Evolutionary conservation across 257 asterid genomes (phyloP).

Genomic region (Asclepias syriaca): DNA sequence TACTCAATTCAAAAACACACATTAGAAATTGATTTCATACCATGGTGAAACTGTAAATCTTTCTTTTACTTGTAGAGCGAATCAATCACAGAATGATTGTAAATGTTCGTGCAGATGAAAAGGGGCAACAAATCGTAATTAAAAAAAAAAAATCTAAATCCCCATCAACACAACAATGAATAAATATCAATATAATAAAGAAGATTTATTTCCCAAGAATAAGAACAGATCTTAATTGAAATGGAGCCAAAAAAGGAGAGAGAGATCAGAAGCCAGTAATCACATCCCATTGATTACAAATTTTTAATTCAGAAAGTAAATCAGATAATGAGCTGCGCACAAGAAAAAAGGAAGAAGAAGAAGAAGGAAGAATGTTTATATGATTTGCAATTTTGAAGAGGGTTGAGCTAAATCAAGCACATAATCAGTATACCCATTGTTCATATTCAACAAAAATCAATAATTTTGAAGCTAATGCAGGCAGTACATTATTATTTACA

Average conservation of each 20-base stretch:
- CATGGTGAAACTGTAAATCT: background rate
- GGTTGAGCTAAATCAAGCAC: background rate
- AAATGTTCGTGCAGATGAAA: background rate
- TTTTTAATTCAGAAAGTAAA: background rate
- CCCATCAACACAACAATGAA: background rate
- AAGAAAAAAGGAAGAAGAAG: background rate
- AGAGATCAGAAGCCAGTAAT: background rate
- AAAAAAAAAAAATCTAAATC: background rate
- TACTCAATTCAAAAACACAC: background rate
- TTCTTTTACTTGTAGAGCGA: too few species aligned
- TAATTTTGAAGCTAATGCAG: background rate
- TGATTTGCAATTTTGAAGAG: slow-evolving; percentile 7
- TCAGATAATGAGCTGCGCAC: background rate
- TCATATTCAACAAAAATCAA: background rate
- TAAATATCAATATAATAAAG: background rate
- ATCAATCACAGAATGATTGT: background rate
- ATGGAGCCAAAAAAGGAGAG: background rate
- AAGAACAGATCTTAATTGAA: slow-evolving; percentile 15
- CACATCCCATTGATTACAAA: background rate
- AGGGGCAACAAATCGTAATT: background rate
- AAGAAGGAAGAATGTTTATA: too few species aligned
- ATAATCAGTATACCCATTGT: background rate
- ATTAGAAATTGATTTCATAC: slow-evolving; percentile 1
- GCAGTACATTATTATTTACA: too few species aligned
- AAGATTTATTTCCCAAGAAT: background rate